Base-by-base conservation (phyloP, 1,284 basidiomycete species). In the Chiua sp. region DNA sequence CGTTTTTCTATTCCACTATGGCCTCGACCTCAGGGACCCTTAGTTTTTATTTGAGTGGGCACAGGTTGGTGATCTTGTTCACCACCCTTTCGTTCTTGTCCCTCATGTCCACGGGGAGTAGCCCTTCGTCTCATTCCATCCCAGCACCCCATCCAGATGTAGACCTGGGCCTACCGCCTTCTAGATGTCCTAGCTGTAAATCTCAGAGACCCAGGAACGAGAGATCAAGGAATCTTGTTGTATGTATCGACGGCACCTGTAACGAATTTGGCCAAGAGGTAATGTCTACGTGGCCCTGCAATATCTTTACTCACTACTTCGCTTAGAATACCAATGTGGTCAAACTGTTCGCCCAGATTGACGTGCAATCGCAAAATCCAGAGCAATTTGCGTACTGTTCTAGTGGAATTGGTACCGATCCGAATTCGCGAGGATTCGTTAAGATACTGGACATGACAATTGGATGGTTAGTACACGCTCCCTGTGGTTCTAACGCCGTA, bases 371-470 rank as follows among this genome's bases (percentile, higher is more conserved):
- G 12, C 6, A 7, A 3, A 3, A 12, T 18, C 47, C 44, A 4
- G n/a, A 51, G 15, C 72, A 74, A 52, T 59, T 67, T 16, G 69
- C 69, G 7, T 77, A 68, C 56, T 77, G 77, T 54, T 69, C 68
- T 56, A 75, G 73, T 59, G 75, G 75, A 4, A 74, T 77, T 37
- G 76, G 75, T 22, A 76, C 75, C 1, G 69, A 67, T 54, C 69
- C 63, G 4, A 65, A 55, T 22, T 42, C 59, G 51, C 48, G 49
- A 44, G 52, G 39, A 20, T 20, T 65, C 28, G 58, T 51, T 30
- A 62, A 50, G 13, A 66, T 8, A 30, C 39, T 59, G 18, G 72
- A 75, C 48, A 59, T 68, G 39, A 67, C 65, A 0, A 48, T 75
- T 59, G 73, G 73, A n/a, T 67, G 67, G 73, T 72, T 47, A 2